A percentile compares a stretch with the other conserved stretches of the same genome.
These are phyloP conservation scores for Vicia sativa DNA, from an alignment of 306 rosid species.

Conservation along the genomic window DNA sequence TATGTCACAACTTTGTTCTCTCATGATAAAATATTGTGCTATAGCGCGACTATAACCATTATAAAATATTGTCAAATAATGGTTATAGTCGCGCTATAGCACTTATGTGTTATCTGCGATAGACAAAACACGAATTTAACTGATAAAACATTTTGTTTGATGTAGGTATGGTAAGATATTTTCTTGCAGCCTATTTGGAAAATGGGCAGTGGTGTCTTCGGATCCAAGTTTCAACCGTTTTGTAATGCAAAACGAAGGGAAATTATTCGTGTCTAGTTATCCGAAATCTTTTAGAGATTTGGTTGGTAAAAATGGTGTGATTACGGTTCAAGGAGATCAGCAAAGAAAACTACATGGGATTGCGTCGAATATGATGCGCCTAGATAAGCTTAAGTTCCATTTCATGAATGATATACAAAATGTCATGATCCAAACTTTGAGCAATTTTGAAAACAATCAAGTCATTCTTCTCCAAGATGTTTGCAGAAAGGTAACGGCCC, in stretches of 20 bases:
- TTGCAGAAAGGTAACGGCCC: conserved; percentile 63
- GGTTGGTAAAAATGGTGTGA: conserved; percentile 91
- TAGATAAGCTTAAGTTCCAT: conserved; percentile 69
- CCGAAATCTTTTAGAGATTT: conserved; percentile 93
- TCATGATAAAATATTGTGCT: not conserved
- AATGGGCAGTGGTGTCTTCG: conserved; percentile 84
- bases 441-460: conserved; percentile 58
- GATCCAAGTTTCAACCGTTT: conserved; percentile 86
- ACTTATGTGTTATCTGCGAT: not conserved
- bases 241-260: conserved; percentile 91
- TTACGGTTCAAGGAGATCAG: conserved; percentile 91
- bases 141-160: conserved; percentile 27
- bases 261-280: conserved; percentile 70
- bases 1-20: conserved; percentile 3
- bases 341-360: conserved; percentile 85
- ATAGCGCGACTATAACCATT: too few relatives aligned
- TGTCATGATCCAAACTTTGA: conserved; percentile 68
- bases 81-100: not conserved
- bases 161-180: conserved; percentile 84
- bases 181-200: conserved; percentile 83
- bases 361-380: conserved; percentile 84
- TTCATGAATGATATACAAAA: conserved; percentile 72
- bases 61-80: not conserved
- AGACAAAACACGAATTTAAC: not conserved
- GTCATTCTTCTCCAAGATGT: conserved; percentile 75